Conservation (phyloP, 2,329 filamentous ascomycete genomes). For the Mariannaea elegans region DNA sequence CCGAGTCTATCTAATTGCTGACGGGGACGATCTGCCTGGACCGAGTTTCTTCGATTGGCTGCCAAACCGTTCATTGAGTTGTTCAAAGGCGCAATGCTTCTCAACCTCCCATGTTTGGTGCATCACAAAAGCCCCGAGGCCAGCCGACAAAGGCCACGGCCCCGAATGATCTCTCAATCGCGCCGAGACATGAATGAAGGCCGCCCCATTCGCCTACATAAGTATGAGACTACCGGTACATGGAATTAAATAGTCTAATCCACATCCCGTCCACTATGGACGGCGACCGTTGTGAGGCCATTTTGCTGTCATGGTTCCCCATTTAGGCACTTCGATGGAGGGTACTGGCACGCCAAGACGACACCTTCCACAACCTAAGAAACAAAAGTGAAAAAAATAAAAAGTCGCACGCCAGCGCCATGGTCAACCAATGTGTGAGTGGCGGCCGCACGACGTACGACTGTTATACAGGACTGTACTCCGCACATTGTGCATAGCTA, state of each 20-base stretch:
- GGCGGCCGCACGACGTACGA: neutral
- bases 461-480: neutral
- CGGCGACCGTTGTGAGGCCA: conserved; percentile 19
- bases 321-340: conserved; percentile 1
- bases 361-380: conserved; percentile 5
- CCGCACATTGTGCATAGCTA: neutral
- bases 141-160: conserved; percentile 6
- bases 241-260: too few species aligned
- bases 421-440: conserved; percentile 1
- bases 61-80: neutral
- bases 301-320: conserved; percentile 14
- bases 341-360: conserved; percentile 4
- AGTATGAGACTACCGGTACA: too few species aligned
- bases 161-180: conserved; percentile 7
- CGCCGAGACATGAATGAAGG: conserved; percentile 14
- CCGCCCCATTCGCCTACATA: conserved; percentile 17
- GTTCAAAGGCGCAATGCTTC: too few species aligned
- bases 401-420: neutral
- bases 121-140: neutral
- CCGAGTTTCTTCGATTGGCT: neutral
- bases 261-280: conserved; percentile 7
- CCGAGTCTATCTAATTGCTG: neutral
- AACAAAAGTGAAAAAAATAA: neutral
- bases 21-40: neutral
- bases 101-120: neutral